Base-by-base conservation (phyloP, 495 filamentous ascomycete genomes). In the Penicillium alfredii region DNA sequence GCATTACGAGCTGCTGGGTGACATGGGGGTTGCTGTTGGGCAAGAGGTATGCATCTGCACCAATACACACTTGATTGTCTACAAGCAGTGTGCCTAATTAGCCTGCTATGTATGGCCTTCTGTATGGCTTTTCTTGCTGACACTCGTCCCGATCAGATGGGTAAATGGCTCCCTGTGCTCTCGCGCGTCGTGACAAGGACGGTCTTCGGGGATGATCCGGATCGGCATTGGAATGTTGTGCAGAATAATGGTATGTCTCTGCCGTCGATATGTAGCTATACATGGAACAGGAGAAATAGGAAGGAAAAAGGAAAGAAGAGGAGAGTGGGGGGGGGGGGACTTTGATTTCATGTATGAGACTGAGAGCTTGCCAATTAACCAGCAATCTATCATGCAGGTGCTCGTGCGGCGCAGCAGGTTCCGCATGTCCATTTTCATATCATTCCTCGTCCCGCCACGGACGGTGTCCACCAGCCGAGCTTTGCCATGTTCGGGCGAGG, bases 341-440 rank as follows among this genome's bases (percentile, higher is more conserved):
- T n/a, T n/a, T n/a, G n/a, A n/a, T n/a, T n/a, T n/a, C n/a, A n/a
- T n/a, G n/a, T n/a, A n/a, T n/a, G n/a, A n/a, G n/a, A n/a, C n/a
- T n/a, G n/a, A n/a, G n/a, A n/a, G n/a, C n/a, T n/a, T n/a, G n/a
- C n/a, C n/a, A n/a, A n/a, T n/a, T n/a, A n/a, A 13, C 14, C 15
- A 19, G 30, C 35, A 40, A 44, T 49, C 33, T 39, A 14, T 33
- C 25, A 9, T 16, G 27, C 38, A 82, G 79, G 89, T 2, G 77
- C 75, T 0, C 69, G 83, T 15, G 90, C 90, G 8, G 88, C 88
- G 5, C 90, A 97, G 63, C 85, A 89, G 14, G 87, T 97, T 2
- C 79, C 80, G 13, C 89, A 95, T 60, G 81, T 90, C 4, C 89
- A 96, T 58, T 95, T 88, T 60, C 90, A 97, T 46, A 72, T 97